phyloP scores from a whole-genome alignment of 2,329 filamentous ascomycete genomes.

The Macrophomina tecta region DNA sequence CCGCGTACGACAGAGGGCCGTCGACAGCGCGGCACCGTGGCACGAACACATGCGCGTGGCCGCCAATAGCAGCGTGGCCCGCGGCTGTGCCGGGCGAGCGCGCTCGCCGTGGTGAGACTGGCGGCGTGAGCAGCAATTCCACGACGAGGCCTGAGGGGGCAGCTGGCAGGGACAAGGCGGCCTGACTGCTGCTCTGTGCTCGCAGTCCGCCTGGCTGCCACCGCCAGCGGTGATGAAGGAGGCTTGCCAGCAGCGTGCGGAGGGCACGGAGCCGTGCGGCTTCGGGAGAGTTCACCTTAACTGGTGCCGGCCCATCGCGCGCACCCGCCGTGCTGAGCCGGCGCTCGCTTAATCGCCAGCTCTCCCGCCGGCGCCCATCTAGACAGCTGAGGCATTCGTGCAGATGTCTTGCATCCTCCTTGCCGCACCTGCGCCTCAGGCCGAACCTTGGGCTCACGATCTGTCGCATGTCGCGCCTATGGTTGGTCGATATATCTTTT shows the following conservation, averaged over 20 bases:
- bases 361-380: neutral
- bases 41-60: constrained; percentile 20
- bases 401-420: constrained; percentile 10
- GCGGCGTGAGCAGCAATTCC: neutral
- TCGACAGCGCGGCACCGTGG: constrained; percentile 7
- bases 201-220: neutral
- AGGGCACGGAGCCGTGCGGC: neutral
- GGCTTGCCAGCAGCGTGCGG: neutral
- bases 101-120: neutral
- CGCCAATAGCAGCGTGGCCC: constrained; percentile 16
- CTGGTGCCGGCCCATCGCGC: neutral
- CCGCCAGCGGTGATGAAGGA: constrained; percentile 12
- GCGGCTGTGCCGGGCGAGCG: constrained; percentile 11
- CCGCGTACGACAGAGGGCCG: constrained; percentile 15
- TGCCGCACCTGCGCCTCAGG: constrained; percentile 13
- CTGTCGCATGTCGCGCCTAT: neutral
- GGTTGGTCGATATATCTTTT: neutral
- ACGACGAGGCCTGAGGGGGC: neutral
- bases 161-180: neutral
- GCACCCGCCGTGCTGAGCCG: constrained; percentile 2
- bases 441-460: neutral
- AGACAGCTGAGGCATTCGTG: constrained; percentile 7
- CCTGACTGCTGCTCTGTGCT: constrained; percentile 15
- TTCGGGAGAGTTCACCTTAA: constrained; percentile 15
- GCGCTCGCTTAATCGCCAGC: constrained; percentile 10